Evolutionary conservation across 805 yeast genomes (phyloP), one percentile per base, ranked within the genome.

Genomic region (Candida maesae): DNA sequence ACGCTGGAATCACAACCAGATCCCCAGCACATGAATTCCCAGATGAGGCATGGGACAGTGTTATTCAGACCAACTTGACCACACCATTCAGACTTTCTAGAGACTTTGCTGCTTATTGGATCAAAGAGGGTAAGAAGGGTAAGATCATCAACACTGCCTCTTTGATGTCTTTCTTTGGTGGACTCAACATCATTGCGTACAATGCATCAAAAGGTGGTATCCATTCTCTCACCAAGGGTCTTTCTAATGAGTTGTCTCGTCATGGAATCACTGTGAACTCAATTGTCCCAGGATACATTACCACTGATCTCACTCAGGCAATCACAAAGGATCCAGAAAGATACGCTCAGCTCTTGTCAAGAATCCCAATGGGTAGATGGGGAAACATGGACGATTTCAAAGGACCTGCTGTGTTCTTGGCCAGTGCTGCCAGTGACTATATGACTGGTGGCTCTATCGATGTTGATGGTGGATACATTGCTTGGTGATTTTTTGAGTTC

Each of bases 191-290:
- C 65, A 83, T 93, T 15, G 77, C 84, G 29, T 87, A 87, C 70
- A 86, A 87, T 53, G 86, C 88, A 10, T 84, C 90, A 49, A 87
- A 87, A 70, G 93, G 95, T 31, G 95, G 80, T 15, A 76, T 85
- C 30, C 61, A 79, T 51, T 90, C 84, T 55, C 70, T 86, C 53
- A 76, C 83, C 24, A 79, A 73, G 59, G 84, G 90, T 2, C 68
- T 86, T 49, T 89, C 95, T 9, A 67, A 68, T 40, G 77, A 73
- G 45, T 70, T 74, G 74, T 59, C 73, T 4, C 36, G 56, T 10
- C 55, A 59, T 35, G 74, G 76, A 0, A 66, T 73, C 46, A 64
- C 61, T 41, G 74, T 71, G 39, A 73, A 74, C 47, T 65, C 69
- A n/a, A 63, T 73, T 38, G 73, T 71, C 24, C 77, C 79, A 5